Conservation (phyloP, 495 filamentous ascomycete genomes). For the Aspergillus asperescens region DNA sequence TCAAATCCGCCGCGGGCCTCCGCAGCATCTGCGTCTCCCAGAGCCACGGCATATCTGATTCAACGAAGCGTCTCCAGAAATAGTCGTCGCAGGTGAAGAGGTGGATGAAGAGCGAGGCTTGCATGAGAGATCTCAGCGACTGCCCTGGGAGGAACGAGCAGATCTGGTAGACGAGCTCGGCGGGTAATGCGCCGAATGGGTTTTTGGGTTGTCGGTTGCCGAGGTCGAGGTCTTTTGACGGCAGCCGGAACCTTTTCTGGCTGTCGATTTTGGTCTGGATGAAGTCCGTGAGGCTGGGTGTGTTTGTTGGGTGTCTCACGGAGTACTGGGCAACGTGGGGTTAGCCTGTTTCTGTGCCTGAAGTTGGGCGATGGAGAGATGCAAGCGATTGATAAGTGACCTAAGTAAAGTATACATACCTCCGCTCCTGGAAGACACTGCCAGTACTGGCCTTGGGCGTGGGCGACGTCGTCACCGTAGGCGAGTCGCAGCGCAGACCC, state of each 20-base stretch:
- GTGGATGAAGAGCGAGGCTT: conserved; percentile 17
- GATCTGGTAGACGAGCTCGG: conserved; percentile 18
- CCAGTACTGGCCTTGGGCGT: conserved; percentile 22
- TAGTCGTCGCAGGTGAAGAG: conserved; percentile 18
- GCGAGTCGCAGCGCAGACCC: conserved; percentile 12
- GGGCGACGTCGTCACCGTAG: conserved; percentile 16
- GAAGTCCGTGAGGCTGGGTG: conserved; percentile 6
- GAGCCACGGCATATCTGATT: conserved; percentile 23
- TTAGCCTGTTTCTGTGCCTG: too few relatives aligned
- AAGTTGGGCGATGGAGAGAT: too few relatives aligned
- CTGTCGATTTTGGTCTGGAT: conserved; percentile 8
- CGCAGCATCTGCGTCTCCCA: conserved; percentile 9
- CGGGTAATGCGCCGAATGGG: conserved; percentile 17
- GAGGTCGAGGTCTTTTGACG: conserved; percentile 1
- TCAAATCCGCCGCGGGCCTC: conserved; percentile 4
- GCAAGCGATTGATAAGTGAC: too few relatives aligned
- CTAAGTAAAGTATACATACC: too few relatives aligned
- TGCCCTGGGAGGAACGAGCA: conserved; percentile 19
- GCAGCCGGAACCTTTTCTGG: background rate
- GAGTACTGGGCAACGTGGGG: conserved; percentile 14
- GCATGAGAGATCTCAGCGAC: conserved; percentile 10
- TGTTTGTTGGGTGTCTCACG: conserved; percentile 17
- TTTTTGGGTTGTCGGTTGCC: conserved; percentile 10
- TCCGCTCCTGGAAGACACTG: conserved; percentile 21
- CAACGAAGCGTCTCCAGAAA: conserved; percentile 20